A percentile compares a stretch with the other conserved stretches of the same genome.
Conservation (phyloP, 108 stramenopile species). For the Cyclotella baltica region DNA sequence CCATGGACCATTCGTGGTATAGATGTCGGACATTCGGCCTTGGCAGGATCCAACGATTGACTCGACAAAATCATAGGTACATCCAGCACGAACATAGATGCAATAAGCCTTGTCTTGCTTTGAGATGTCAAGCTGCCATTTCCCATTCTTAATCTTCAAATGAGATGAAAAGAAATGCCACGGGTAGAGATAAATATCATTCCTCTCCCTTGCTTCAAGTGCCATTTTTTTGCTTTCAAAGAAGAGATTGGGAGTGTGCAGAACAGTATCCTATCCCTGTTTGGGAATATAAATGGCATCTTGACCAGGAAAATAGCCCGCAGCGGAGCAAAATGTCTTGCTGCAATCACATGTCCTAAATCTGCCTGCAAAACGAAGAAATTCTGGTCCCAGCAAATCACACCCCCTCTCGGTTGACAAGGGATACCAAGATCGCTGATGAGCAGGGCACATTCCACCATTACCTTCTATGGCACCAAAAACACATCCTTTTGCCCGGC, state of each 20-base stretch:
- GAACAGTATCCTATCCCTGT: background rate
- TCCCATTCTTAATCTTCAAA: background rate
- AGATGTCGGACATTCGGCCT: background rate
- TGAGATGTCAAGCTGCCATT: background rate
- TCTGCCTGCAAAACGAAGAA: background rate
- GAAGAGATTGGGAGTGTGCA: background rate
- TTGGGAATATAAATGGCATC: background rate
- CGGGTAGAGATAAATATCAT: background rate
- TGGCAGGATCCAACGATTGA: background rate
- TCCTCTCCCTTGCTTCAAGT: background rate
- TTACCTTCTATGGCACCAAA: no score
- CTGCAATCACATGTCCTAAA: background rate
- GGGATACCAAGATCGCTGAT: background rate
- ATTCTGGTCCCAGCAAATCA: background rate
- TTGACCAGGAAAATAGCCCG: background rate
- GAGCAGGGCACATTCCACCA: background rate
- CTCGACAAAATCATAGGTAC: background rate
- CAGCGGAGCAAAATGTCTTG: background rate
- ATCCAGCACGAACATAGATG: background rate
- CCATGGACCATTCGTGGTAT: background rate
- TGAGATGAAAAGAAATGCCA: background rate
- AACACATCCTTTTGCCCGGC: no score
- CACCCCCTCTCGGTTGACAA: background rate
- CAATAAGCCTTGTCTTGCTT: background rate
- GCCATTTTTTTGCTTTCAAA: background rate